Conservation (phyloP, 2,329 filamentous ascomycete genomes). For the Penicillium griseofulvum region DNA sequence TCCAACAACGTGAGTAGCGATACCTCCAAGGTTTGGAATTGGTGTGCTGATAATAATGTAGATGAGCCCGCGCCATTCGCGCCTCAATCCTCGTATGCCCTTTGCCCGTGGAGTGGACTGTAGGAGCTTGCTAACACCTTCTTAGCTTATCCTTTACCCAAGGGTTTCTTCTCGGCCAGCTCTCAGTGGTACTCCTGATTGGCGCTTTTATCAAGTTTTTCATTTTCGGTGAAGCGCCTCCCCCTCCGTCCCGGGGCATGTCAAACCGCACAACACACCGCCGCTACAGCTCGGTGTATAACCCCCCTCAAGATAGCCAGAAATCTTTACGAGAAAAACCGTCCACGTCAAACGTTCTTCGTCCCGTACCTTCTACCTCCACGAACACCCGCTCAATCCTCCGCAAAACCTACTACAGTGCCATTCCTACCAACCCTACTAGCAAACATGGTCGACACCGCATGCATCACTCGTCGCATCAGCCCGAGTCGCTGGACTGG, state of each 20-base stretch:
- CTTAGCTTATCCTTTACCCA: conserved; percentile 83
- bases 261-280: conserved; percentile 74
- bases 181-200: conserved; percentile 86
- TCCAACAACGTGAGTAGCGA: conserved; percentile 30
- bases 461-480: conserved; percentile 67
- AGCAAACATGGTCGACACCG: conserved; percentile 44
- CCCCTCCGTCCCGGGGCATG: conserved; percentile 74
- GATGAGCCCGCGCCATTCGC: conserved; percentile 30
- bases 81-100: conserved; percentile 44
- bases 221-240: conserved; percentile 93
- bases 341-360: conserved; percentile 66
- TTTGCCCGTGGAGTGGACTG: conserved; percentile 13
- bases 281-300: conserved; percentile 64
- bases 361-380: conserved; percentile 71
- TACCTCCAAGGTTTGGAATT: not conserved
- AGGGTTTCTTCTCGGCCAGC: conserved; percentile 86
- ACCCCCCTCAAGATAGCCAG: conserved; percentile 40
- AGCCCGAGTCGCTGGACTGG: conserved; percentile 96
- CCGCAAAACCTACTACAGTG: conserved; percentile 94
- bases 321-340: conserved; percentile 48
- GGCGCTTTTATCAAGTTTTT: conserved; percentile 99
- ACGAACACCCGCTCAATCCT: conserved; percentile 80
- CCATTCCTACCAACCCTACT: conserved; percentile 41
- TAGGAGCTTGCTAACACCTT: conserved; percentile 17
- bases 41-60: conserved; percentile 20